Evolutionary conservation across 2,329 filamentous ascomycete genomes (phyloP), one percentile per base, ranked within the genome.

Genomic region (Plectosphaerella cucumerina): DNA sequence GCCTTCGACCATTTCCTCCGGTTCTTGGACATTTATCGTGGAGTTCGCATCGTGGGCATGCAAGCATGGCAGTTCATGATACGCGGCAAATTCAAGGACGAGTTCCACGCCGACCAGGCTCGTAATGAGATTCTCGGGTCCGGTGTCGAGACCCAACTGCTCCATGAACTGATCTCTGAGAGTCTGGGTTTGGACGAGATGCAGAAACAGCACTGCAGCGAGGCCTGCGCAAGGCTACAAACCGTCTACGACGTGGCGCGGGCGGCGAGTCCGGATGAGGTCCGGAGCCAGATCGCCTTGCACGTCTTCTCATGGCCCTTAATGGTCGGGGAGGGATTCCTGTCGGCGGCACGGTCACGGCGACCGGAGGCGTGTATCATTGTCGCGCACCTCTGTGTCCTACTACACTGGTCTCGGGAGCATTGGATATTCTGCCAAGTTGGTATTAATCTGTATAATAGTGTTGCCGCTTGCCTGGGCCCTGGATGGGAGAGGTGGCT

Each of bases 381-480:
- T 6, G 60, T 81, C 20, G 75, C 73, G 6, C 70, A 79, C 56
- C 78, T 77, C 52, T 75, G 74, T 11, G 67, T 77, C 4, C 56
- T 80, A 41, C 61, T 79, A n/a, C 71, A 77, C 53, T 65, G 64
- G 14, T 70, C 65, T 39, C 62, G 68, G 9, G 53, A 59, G 5
- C 59, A 64, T 34, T 77, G 74, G 43, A 17, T 31, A 2, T 5
- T 45, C 3, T 22, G 22, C 4, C 15, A 4, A 10, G 17, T 10
- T 8, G 43, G 43, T 6, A 14, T 4, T 9, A 9, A 31, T n/a
- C 22, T 45, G 2, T 18, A 33, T n/a, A 12, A 21, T 31, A 63
- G 65, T 3, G 49, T 65, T 23, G 47, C 57, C 42, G 50, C 57
- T 17, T 56, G 17, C 44, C 18, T 47, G 31, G 44, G 33, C 5